Conservation (phyloP, 129 eudicot species). For the Solidago caesia region DNA sequence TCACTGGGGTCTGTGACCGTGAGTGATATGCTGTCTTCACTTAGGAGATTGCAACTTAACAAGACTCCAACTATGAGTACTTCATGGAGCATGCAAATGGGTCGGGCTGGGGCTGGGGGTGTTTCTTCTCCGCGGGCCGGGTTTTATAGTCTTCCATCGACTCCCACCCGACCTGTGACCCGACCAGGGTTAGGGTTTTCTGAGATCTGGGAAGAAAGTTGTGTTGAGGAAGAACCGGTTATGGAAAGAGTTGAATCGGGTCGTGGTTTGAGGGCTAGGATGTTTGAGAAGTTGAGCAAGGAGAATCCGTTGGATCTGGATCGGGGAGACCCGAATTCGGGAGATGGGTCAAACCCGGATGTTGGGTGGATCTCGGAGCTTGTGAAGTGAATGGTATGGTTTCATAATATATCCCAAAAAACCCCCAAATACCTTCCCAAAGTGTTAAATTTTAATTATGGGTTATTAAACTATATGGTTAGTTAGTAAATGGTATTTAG, state of each 20-base stretch:
- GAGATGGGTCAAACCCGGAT: conserved; percentile 49
- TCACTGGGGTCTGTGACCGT: conserved; percentile 54
- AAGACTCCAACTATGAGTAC: conserved; percentile 45
- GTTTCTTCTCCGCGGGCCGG: conserved; percentile 44
- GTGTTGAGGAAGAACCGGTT: conserved; percentile 37
- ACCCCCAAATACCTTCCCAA: conserved; percentile 18
- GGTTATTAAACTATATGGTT: conserved; percentile 4
- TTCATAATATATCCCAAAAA: not conserved
- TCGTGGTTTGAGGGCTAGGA: conserved; percentile 57
- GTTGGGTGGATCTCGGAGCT: conserved; percentile 89
- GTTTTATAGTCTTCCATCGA: conserved; percentile 57
- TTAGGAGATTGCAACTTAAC: conserved; percentile 71
- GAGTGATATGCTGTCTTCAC: conserved; percentile 53
- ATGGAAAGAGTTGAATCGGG: conserved; percentile 74
- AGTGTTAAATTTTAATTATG: conserved; percentile 18
- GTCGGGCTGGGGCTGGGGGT: conserved; percentile 43
- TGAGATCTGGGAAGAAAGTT: conserved; percentile 43
- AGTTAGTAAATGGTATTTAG: not conserved
- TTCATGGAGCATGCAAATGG: conserved; percentile 47
- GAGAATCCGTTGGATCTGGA: conserved; percentile 68
- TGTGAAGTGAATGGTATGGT: conserved; percentile 38
- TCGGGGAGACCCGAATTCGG: conserved; percentile 28
- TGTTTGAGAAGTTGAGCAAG: conserved; percentile 85
- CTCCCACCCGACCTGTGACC: conserved; percentile 59
- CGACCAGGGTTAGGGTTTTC: conserved; percentile 47